These are phyloP conservation scores for Hanseniaspora occidentalis DNA, from an alignment of 805 yeast species.

Conservation along the genomic window DNA sequence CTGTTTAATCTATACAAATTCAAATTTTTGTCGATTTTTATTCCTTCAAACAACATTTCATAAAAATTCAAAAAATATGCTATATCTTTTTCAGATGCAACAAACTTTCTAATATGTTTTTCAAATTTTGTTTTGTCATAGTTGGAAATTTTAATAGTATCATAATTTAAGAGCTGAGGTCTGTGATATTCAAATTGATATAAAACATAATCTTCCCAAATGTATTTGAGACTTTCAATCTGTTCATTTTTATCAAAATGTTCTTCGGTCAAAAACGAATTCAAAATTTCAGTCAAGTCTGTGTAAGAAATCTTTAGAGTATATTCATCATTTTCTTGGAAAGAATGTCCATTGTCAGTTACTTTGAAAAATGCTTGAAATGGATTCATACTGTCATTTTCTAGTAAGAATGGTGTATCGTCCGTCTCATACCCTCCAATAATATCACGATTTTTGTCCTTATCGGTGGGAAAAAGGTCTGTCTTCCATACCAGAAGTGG, in stretches of 20 bases:
- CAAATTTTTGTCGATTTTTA: background rate
- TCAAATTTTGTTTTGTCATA: constrained; percentile 4
- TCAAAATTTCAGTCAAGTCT: constrained; percentile 12
- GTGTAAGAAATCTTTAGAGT: constrained; percentile 14
- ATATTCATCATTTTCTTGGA: constrained; percentile 14
- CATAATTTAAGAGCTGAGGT: constrained; percentile 4
- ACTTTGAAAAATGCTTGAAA: background rate
- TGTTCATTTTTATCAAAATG: constrained; percentile 3
- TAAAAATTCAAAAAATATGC: background rate
- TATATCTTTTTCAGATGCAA: background rate
- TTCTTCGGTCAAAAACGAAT: constrained; percentile 1
- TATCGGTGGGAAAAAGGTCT: too few relatives aligned
- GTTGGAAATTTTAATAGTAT: constrained; percentile 3
- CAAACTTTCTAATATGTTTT: background rate
- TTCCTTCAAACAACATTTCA: constrained; percentile 5
- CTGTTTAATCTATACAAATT: too few relatives aligned
- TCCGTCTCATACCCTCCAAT: too few relatives aligned
- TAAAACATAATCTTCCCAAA: constrained; percentile 17
- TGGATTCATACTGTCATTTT: too few relatives aligned
- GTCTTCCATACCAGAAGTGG: too few relatives aligned
- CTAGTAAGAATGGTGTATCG: too few relatives aligned
- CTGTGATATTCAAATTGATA: constrained; percentile 14
- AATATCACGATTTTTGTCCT: too few relatives aligned
- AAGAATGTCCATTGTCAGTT: constrained; percentile 7
- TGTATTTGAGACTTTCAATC: background rate